Base-by-base conservation (phyloP, 2,329 filamentous ascomycete species). In the Arthrobotrys megalospora region DNA sequence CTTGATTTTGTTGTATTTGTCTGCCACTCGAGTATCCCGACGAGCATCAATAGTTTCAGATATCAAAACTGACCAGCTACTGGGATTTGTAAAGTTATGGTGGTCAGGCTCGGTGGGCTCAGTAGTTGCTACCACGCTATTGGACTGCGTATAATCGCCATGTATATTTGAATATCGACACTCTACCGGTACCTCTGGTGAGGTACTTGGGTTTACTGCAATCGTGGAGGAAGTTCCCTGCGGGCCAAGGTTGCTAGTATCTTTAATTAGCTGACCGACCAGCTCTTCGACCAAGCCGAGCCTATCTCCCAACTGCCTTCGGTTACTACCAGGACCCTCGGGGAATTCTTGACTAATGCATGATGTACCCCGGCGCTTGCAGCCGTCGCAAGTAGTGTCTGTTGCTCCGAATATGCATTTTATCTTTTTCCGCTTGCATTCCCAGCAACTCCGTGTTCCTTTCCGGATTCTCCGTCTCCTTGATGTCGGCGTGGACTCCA, bases 371-470 rank as follows among this genome's bases (percentile, higher is more conserved):
- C 88, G 85, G 6, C 85, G 82, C 19, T 83, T 82, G 79, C 88
- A 90, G 1, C 84, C 85, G 34, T 85, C 82, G 72, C 88, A 89
- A 1, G 85, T 80, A 2, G 82, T 71, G 4, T 86, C 84, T 2
- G 83, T 80, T 3, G 84, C 81, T 10, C 83, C 82, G 75, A 87
- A 87, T 14, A 84, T 85, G 81, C 88, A 90, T 1, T 85, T 84
- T 4, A 87, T 85, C 83, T 90, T 90, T 24, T 88, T 85, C 63
- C 87, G 85, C 82, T 88, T 88, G 84, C 88, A 90, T 80, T 89
- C 88, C 88, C 88, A 89, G 81, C 88, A 89, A 70, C 87, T 89
- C 32, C 83, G 84, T 0, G 88, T 89, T n/a, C 88, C 88, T 66
- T 88, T 89, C 21, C 87, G 86, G 21, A 88, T 24, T 73, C 85